Base-by-base conservation (phyloP, 148 eudicot species). In the Silene latifolia region DNA sequence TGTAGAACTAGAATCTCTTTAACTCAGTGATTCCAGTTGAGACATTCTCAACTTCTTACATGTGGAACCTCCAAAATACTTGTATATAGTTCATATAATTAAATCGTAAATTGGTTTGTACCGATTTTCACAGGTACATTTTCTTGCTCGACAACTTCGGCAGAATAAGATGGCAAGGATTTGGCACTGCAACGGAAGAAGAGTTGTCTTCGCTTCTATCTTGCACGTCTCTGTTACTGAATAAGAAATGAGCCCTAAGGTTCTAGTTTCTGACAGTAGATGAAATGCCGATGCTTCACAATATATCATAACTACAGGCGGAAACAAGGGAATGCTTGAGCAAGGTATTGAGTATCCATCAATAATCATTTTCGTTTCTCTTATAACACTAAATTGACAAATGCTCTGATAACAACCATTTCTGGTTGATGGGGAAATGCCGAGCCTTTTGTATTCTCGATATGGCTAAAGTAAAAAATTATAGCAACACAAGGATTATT, bases 61-160 rank as follows among this genome's bases (percentile, higher is more conserved):
- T 39, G 44, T 39, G 44, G 3, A 39, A 39, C 44, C 44, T 4
- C 44, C 44, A 39, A 39, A 39, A 6, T 39, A 39, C 44, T 39
- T 39, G 44, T 6, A 39, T 39, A 39, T 39, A 39, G 0, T 39
- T 39, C 44, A 39, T 39, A 39, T 39, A 7, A 39, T 39, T 39
- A 39, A 1, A 39, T 32, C 44, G 8, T 39, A 39, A 6, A 11
- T 51, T 51, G 56, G 9, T 51, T 11, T 51, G 42, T 63, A n/a
- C 21, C 13, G n/a, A 15, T 63, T 29, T 81, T 67, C 42, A 56
- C 91, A 95, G 99, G 85, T 92, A 92, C 48, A 77, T 83, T 46
- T 92, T 92, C 81, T 90, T 95, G 88, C 87, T 95, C 10, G 99
- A 95, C 81, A 90, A 87, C 66, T 85, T 87, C 69, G 98, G 98